Base-by-base conservation (phyloP, 148 eudicot genomes). In the Cornus suecica region DNA sequence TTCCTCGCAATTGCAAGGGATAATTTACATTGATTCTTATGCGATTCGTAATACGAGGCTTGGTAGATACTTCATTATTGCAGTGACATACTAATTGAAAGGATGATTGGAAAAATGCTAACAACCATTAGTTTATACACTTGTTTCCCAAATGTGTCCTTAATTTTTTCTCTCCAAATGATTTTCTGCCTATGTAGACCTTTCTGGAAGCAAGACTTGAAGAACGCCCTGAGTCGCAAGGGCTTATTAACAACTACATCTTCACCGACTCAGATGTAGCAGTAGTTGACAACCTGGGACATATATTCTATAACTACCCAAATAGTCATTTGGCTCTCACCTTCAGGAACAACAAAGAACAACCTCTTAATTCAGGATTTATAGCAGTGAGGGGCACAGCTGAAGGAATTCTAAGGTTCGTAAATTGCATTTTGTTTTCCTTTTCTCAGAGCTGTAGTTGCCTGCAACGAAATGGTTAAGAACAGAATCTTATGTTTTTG, bases 221-320 rank as follows among this genome's bases (percentile, higher is more conserved):
- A 78, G 92, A 88, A 81, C 84, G 80, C 23, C 75, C 81, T 26
- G 80, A 65, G 75, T 54, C 42, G 74, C 81, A 77, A 56, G 88
- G 72, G 8, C 77, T 77, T 80, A 76, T 64, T 37, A 84, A n/a
- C 73, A 90, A 96, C 67, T 90, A 88, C 82, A 91, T 96, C 60
- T 96, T 96, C 75, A 93, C 97, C 22, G 98, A 96, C 81, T 88
- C 98, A 24, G 99, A 96, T 80, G 82, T 93, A 74, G 98, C 94
- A 3, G 90, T 96, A 51, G 92, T 96, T 75, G 91, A 83, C 71
- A 89, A 96, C 82, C 87, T 96, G 51, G 92, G 90, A 66, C 82
- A 80, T 74, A 83, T 96, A 34, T 96, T 96, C 76, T 74, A 74
- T 25, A 75, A 86, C 73, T 77, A 85, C 79, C 68, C 89, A 79